Percentiles rank a stretch among this genome's conserved stretches.
These are phyloP conservation scores for Alternaria ventricosa DNA, from an alignment of 2,329 filamentous ascomycete genomes.

Conservation along the genomic window DNA sequence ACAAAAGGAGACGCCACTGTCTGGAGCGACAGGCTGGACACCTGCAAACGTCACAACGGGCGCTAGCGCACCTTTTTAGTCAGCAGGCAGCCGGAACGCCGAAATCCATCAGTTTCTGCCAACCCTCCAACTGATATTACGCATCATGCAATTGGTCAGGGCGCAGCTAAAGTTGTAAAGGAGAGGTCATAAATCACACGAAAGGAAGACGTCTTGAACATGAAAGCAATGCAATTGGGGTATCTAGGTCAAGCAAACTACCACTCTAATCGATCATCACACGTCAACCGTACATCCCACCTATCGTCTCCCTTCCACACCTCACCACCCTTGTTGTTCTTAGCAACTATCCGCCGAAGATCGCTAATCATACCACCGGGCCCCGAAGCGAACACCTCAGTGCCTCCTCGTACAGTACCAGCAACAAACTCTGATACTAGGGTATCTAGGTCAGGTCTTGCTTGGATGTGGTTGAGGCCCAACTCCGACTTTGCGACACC, in stretches of 20 bases:
- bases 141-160: neutral
- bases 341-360: conserved; percentile 39
- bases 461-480: conserved; percentile 32
- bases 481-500: conserved; percentile 39
- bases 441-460: conserved; percentile 26
- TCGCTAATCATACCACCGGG: conserved; percentile 44
- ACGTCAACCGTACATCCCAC: conserved; percentile 39
- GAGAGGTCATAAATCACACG: neutral
- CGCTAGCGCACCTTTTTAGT: conserved; percentile 3
- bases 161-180: neutral
- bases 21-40: neutral
- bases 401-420: conserved; percentile 30
- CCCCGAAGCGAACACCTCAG: conserved; percentile 42
- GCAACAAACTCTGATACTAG: conserved; percentile 34
- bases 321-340: conserved; percentile 36
- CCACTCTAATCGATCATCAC: conserved; percentile 44
- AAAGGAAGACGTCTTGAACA: neutral
- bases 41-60: neutral
- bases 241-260: conserved; percentile 32
- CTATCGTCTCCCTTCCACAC: conserved; percentile 44
- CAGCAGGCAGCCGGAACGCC: conserved; percentile 3
- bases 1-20: neutral
- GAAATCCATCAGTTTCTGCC: neutral
- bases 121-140: neutral
- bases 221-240: conserved; percentile 16